These are phyloP conservation scores for Phaeomoniella chlamydospora DNA, from an alignment of 2,329 filamentous ascomycete species.

Conservation along the genomic window DNA sequence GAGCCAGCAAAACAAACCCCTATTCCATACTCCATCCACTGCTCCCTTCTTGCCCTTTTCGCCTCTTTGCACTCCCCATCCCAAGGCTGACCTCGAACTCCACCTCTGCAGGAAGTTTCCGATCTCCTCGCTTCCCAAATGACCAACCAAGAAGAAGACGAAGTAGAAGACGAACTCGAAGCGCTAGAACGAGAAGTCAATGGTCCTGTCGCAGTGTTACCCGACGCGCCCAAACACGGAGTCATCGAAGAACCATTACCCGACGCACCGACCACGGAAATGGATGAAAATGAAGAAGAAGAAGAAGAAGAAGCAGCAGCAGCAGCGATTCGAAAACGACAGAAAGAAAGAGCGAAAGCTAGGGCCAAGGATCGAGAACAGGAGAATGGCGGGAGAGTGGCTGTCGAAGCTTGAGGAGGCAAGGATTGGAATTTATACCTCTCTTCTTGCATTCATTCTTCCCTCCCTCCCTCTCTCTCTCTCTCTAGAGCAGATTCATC, in stretches of 20 bases:
- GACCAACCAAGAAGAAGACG: constrained; percentile 90
- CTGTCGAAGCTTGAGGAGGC: constrained; percentile 12
- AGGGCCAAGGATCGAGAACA: too few relatives aligned
- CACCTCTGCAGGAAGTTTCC: constrained; percentile 58
- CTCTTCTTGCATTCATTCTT: too few relatives aligned
- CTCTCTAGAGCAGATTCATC: too few relatives aligned
- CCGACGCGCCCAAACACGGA: constrained; percentile 13
- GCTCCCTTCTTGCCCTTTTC: too few relatives aligned
- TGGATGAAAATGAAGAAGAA: constrained; percentile 13
- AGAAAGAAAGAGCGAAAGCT: constrained; percentile 16
- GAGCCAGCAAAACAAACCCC: too few relatives aligned
- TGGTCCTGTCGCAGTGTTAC: constrained; percentile 17
- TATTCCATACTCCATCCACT: too few relatives aligned
- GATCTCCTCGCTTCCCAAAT: constrained; percentile 80
- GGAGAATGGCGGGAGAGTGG: too few relatives aligned
- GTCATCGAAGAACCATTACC: constrained; percentile 17
- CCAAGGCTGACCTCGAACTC: not conserved
- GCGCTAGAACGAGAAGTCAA: constrained; percentile 55
- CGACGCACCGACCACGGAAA: constrained; percentile 21
- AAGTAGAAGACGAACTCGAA: constrained; percentile 89
- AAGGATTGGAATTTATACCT: too few relatives aligned
- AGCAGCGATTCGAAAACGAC: too few relatives aligned
- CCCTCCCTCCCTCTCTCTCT: too few relatives aligned
- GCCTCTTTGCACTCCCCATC: too few relatives aligned
- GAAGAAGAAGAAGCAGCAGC: constrained; percentile 14